Percentiles rank a stretch among this genome's conserved stretches.
Conservation (phyloP, 2,329 filamentous ascomycete species). For the Beauveria sp. region DNA sequence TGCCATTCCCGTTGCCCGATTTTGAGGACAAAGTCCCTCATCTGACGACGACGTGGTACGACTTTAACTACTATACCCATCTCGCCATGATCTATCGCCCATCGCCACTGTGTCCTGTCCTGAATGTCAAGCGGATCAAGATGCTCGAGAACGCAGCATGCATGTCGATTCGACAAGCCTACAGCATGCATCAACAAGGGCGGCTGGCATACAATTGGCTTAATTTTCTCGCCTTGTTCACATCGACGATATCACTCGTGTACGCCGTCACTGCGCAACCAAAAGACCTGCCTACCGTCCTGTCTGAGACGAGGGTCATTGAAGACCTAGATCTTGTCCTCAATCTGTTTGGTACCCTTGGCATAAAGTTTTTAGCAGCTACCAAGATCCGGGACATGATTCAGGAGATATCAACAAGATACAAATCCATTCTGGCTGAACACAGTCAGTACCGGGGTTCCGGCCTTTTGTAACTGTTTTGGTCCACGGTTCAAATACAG, state of each 20-base stretch:
- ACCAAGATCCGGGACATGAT: neutral
- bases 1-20: conserved; percentile 25
- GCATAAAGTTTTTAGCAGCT: neutral
- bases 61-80: conserved; percentile 41
- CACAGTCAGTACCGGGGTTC: no score
- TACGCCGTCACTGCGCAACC: conserved; percentile 26
- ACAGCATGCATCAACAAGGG: conserved; percentile 29
- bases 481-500: no score
- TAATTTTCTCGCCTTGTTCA: conserved; percentile 34
- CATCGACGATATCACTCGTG: conserved; percentile 32
- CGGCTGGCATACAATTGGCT: conserved; percentile 36
- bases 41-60: conserved; percentile 36
- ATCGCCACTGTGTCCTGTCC: conserved; percentile 31
- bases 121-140: conserved; percentile 28
- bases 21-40: conserved; percentile 33
- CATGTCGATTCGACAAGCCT: conserved; percentile 35
- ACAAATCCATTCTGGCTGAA: no score
- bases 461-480: no score
- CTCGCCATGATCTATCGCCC: conserved; percentile 37
- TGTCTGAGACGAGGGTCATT: neutral
- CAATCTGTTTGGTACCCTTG: neutral
- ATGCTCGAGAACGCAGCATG: conserved; percentile 30
- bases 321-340: neutral
- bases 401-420: neutral
- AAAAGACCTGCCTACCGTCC: neutral